Percentiles rank a stretch among this genome's conserved stretches.
Evolutionary conservation across 176 grass and related monocot genomes (phyloP).

Genomic region (Bolboschoenus planiculmis): DNA sequence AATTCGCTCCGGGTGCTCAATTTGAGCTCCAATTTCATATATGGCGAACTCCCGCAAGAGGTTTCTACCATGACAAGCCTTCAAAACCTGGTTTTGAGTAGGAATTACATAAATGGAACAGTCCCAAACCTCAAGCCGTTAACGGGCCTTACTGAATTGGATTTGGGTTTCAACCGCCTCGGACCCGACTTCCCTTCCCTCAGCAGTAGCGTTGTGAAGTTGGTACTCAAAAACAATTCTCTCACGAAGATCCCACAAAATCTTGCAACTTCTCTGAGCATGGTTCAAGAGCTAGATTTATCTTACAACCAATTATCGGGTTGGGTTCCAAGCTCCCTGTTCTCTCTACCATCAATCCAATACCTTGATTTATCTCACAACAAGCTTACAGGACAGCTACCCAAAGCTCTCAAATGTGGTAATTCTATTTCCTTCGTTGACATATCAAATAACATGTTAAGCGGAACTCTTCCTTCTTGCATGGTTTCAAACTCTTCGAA

Average conservation of each 20-base stretch:
- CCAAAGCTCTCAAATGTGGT: constrained; percentile 33
- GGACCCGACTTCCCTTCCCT: constrained; percentile 53
- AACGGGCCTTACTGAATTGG: constrained; percentile 51
- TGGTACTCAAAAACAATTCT: constrained; percentile 48
- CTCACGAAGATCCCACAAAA: constrained; percentile 41
- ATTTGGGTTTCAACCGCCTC: constrained; percentile 46
- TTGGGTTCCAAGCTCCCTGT: constrained; percentile 55
- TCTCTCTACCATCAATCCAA: constrained; percentile 54
- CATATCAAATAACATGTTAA: constrained; percentile 72
- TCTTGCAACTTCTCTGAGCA: constrained; percentile 27
- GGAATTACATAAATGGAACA: constrained; percentile 56
- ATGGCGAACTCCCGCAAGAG: constrained; percentile 37
- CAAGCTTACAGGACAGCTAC: constrained; percentile 50
- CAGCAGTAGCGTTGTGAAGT: constrained; percentile 20
- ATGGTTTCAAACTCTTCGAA: constrained; percentile 40
- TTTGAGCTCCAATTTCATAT: constrained; percentile 73
- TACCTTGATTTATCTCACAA: constrained; percentile 66
- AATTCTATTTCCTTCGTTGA: constrained; percentile 46
- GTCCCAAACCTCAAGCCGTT: constrained; percentile 44
- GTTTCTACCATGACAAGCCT: constrained; percentile 49
- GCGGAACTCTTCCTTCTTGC: constrained; percentile 59
- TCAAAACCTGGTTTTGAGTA: constrained; percentile 52
- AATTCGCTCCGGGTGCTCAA: constrained; percentile 46
- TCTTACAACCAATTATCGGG: constrained; percentile 52
- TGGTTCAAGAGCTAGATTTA: constrained; percentile 53